Base-by-base conservation (phyloP, 179 eudicot genomes). In the Silene noctiflora region DNA sequence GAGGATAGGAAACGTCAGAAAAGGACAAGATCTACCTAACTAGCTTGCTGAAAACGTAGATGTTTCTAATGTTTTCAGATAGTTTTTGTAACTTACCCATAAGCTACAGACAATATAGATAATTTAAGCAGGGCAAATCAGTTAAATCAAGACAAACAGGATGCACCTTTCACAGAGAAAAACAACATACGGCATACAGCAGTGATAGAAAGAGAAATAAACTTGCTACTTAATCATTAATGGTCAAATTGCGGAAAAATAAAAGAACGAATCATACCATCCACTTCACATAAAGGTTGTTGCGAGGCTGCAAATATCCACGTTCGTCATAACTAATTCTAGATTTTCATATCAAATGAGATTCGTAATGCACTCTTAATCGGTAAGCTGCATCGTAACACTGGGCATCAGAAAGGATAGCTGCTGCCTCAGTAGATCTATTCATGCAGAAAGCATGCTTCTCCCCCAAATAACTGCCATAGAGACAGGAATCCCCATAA, bases 321-420 rank as follows among this genome's bases (percentile, higher is more conserved):
- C 3, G 61, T 17, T 21, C n/a, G 21, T 31, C 21, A 33, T 64
- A 60, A 27, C 53, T 6, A 33, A 33, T 6, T 67, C 59, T 27
- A 14, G 62, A 39, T 27, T 35, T 33, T 42, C 6, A 31, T 24
- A 33, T 63, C 29, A 14, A 22, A 27, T 73, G 11, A 73, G 67
- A 56, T 53, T 29, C 7, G 1, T n/a, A 39, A 67, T 33, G 14
- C 25, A 5, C 69, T 13, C 39, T 22, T 39, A 12, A 31, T 6
- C 9, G 6, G 22, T 55, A 33, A 29, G 3, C 48, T 67, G 70
- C 60, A 22, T 56, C 59, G 51, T 74, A 55, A 33, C 56, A 19
- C 35, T 20, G 3, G 7, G 48, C 83, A 84, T 81, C 69, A 88
- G 81, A 84, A 87, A 73, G 33, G 89, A 86, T 62, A 87, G 81